Evolutionary conservation across 768 basidiomycete species (phyloP), one percentile per base, ranked within the genome.

Genomic region (Scleroderma bovista): DNA sequence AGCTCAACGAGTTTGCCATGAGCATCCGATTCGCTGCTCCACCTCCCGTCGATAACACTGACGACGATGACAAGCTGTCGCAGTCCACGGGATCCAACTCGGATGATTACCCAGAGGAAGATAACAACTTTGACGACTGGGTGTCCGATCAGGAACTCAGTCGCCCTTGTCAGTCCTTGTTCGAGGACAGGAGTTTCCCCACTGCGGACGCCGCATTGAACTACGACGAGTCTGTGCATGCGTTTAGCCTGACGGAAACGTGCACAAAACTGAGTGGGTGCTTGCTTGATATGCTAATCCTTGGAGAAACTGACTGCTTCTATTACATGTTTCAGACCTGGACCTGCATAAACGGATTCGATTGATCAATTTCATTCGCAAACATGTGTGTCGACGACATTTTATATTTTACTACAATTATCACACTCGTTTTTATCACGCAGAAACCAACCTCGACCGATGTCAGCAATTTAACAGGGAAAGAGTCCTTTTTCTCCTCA

Each of bases 341-440:
- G 93, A 95, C 64, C 80, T 85, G 54, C 84, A 92, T 66, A 78
- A 80, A 48, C 77, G 87, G 17, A 84, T 92, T 57, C 80, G 88
- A 43, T 69, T 96, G 45, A 81, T 96, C 68, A 96, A 96, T 65
- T 88, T 78, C 67, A 91, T 95, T 60, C 73, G 93, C 50, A 86
- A 80, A 68, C 78, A 81, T 67, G 91, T 89, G 60, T 34, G 22
- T 29, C 15, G 1, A 5, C 8, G 11, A 16, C 39, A 5, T 39
- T 42, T 17, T 44, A 38, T 31, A 0, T 11, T 23, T 40, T 19
- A 40, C 20, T 2, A 29, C 9, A 9, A 29, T 29, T 5, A 29
- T 29, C 31, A 36, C 43, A 52, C 23, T 42, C 48, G 46, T 16
- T 48, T 31, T 26, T 57, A 34, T 47, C 34, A 31, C 50, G 3